Evolutionary conservation across 805 yeast genomes (phyloP).

Genomic region (Candida tibetensis): DNA sequence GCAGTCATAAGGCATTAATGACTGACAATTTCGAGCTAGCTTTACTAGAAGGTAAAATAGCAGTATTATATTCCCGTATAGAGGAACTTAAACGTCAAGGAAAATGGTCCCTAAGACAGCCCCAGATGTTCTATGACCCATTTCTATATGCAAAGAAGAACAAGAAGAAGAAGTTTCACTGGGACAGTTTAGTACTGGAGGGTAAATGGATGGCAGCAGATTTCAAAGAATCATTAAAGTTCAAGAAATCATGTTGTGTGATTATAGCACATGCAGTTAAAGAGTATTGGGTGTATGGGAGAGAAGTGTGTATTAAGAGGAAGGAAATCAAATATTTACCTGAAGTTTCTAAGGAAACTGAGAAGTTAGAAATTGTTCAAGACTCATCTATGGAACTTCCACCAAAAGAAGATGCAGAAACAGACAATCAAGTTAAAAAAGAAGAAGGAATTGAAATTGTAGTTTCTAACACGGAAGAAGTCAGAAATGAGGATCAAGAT

Average conservation of each 20-base stretch:
- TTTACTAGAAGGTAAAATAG: conserved; percentile 83
- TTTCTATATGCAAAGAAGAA: conserved; percentile 27
- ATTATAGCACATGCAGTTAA: conserved; percentile 67
- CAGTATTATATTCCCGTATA: conserved; percentile 84
- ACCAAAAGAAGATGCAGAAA: not conserved
- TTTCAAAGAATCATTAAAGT: conserved; percentile 65
- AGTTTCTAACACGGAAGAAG: conserved; percentile 2
- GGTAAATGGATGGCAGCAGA: conserved; percentile 83
- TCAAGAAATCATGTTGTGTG: conserved; percentile 67
- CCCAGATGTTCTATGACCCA: conserved; percentile 69
- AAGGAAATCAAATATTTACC: conserved; percentile 37
- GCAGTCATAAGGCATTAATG: conserved; percentile 81
- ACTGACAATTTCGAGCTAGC: conserved; percentile 86
- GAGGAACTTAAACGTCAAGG: conserved; percentile 87
- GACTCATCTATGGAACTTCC: not conserved
- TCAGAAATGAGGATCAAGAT: not conserved
- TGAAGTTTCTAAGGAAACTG: conserved; percentile 6
- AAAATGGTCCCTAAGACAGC: conserved; percentile 91
- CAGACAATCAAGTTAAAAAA: conserved; percentile 1
- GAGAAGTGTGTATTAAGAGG: conserved; percentile 56
- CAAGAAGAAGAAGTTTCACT: conserved; percentile 48
- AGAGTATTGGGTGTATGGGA: conserved; percentile 80
- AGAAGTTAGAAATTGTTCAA: not conserved
- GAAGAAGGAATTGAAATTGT: not conserved
- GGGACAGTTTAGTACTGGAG: conserved; percentile 75